Base-by-base conservation (phyloP, 306 rosid genomes). In the Quercus dentata region DNA sequence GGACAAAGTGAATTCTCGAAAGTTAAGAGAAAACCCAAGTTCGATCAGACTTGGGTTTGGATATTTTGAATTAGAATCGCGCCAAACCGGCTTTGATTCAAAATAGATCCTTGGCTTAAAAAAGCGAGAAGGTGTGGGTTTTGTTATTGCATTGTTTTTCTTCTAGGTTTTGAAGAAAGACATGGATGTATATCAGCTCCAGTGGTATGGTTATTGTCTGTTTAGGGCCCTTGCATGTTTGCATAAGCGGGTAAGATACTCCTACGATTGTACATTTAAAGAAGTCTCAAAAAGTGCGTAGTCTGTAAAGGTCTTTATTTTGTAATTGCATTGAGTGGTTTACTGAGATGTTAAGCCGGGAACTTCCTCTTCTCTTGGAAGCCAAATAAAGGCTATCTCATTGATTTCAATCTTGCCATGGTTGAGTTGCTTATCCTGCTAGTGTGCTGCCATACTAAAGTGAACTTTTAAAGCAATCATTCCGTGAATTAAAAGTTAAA, bases 301-400 rank as follows among this genome's bases (percentile, higher is more conserved):
- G 71, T n/a, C 54, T 58, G 33, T 12, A 20, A 62, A 35, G 46
- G 23, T 77, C 69, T 30, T 21, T 81, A 28, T 49, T 70, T 74
- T 74, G 55, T 69, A 33, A 74, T 81, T 78, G 73, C 82, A 92
- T 97, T 96, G 92, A 80, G 85, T 90, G 18, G 61, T 89, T 55
- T 96, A 94, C 71, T 84, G 98, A 82, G 98, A 94, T 84, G 87
- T 94, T 74, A 94, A 92, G 81, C 98, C 98, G 98, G 98, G n/a
- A 94, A 94, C 76, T 94, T 94, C 79, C 98, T 94, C 59, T 94
- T 92, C 84, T 92, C 94, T 65, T 84, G 89, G 62, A 90, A 85
- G 82, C 83, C 82, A 56, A 90, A 67, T 79, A 89, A 90, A 74
- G 98, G 98, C 65, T 92, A 90, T 83, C 96, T 94, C 65, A 90